Evolutionary conservation across 495 filamentous ascomycete genomes (phyloP).

Genomic region (Talaromyces stipitatus): DNA sequence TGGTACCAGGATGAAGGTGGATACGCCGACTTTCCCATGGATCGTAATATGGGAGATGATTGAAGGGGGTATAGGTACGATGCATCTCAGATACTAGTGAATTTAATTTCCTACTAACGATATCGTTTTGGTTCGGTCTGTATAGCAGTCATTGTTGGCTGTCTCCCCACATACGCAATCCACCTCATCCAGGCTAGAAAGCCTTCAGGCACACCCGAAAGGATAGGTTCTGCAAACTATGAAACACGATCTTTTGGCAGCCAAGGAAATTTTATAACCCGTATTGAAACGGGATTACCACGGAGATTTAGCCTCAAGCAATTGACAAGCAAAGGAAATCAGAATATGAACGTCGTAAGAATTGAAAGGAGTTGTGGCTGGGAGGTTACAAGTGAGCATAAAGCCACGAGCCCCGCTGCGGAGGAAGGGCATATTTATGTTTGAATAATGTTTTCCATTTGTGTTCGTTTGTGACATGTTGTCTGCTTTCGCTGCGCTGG

Average conservation of each 20-base stretch:
- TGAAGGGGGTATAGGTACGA: conserved; percentile 17
- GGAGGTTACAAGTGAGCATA: no score
- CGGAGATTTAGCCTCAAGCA: not conserved
- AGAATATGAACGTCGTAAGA: not conserved
- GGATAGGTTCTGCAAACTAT: not conserved
- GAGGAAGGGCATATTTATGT: no score
- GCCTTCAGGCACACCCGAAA: not conserved
- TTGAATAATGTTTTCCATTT: not conserved
- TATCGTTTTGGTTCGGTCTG: not conserved
- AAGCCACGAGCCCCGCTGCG: no score
- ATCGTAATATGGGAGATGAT: conserved; percentile 20
- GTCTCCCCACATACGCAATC: conserved; percentile 3
- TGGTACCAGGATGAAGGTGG: conserved; percentile 9
- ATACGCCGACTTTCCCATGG: conserved; percentile 14
- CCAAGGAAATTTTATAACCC: not conserved
- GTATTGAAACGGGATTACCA: not conserved
- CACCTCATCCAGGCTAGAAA: not conserved
- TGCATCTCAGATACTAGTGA: not conserved
- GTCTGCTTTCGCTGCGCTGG: no score
- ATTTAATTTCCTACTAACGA: not conserved
- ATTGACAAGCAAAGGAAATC: not conserved
- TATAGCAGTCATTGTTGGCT: conserved; percentile 3
- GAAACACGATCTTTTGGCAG: not conserved
- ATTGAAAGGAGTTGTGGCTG: no score
- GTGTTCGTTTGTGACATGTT: no score